Percentiles rank a stretch among this genome's conserved stretches.
phyloP scores from a whole-genome alignment of 2,329 filamentous ascomycete species.

The Pseudogymnoascus sp. region DNA sequence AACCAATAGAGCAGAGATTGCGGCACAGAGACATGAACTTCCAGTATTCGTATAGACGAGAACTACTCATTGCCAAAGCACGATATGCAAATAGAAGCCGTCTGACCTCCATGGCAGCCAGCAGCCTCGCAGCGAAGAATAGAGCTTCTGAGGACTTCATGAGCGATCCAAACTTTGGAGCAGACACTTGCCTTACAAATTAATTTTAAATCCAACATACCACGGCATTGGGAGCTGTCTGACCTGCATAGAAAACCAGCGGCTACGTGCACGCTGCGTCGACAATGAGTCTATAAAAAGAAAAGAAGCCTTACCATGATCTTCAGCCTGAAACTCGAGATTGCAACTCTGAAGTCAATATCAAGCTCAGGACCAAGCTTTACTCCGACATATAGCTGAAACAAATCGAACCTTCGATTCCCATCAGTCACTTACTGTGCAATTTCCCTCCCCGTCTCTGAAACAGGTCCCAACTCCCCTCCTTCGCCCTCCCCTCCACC shows the following conservation, averaged over 20 bases:
- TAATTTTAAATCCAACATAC: too few species aligned
- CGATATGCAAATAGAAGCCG: not conserved
- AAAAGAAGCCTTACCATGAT: not conserved
- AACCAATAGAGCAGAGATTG: not conserved
- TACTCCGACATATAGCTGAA: not conserved
- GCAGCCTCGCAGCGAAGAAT: not conserved
- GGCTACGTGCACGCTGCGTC: not conserved
- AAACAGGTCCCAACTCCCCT: not conserved
- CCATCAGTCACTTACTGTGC: not conserved
- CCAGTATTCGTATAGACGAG: not conserved
- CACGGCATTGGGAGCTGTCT: not conserved
- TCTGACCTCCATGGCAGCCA: not conserved
- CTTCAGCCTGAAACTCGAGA: not conserved
- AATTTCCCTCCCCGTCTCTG: not conserved
- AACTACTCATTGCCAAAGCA: not conserved
- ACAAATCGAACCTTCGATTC: not conserved
- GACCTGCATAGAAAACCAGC: not conserved
- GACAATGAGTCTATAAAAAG: not conserved
- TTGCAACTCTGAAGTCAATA: not conserved
- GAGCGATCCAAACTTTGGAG: not conserved
- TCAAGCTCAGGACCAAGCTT: not conserved
- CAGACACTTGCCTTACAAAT: not conserved
- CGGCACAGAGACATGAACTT: not conserved
- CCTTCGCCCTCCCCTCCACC: not conserved
- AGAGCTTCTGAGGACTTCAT: not conserved